A percentile compares a stretch with the other conserved stretches of the same genome.
Evolutionary conservation across 202 grass and related monocot genomes (phyloP).

Genomic region (Dendrocalamus latiflorus): DNA sequence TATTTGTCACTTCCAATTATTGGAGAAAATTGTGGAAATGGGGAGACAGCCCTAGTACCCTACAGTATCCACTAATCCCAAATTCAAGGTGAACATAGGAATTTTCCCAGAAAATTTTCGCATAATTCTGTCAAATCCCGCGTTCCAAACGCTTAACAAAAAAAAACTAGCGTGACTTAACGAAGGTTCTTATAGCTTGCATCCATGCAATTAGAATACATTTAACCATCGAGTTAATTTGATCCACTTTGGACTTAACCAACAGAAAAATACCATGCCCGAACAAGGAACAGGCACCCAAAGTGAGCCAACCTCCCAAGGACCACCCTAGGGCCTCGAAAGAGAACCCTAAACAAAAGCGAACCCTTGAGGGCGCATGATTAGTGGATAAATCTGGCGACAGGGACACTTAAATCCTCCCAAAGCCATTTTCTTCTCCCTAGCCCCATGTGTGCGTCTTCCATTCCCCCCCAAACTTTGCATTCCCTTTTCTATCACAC

Average conservation of each 20-base stretch:
- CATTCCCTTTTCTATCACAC: neutral
- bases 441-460: neutral
- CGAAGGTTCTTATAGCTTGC: neutral
- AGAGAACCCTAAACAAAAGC: conserved; percentile 19
- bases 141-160: neutral
- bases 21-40: neutral
- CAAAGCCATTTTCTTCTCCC: neutral
- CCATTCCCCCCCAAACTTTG: neutral
- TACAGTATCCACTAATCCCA: neutral
- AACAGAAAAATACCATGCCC: neutral
- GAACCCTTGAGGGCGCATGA: neutral
- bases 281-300: neutral
- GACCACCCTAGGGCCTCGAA: conserved; percentile 31
- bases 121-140: neutral
- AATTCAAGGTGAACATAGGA: neutral
- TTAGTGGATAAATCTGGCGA: conserved; percentile 32
- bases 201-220: neutral
- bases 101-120: neutral
- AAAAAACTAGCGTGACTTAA: neutral
- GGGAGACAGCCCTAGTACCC: too few species aligned
- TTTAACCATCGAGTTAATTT: neutral
- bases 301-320: neutral
- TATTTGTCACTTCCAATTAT: neutral
- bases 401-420: conserved; percentile 3
- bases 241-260: neutral